Evolutionary conservation across 805 yeast species (phyloP).

Genomic region (Candida silvatica): DNA sequence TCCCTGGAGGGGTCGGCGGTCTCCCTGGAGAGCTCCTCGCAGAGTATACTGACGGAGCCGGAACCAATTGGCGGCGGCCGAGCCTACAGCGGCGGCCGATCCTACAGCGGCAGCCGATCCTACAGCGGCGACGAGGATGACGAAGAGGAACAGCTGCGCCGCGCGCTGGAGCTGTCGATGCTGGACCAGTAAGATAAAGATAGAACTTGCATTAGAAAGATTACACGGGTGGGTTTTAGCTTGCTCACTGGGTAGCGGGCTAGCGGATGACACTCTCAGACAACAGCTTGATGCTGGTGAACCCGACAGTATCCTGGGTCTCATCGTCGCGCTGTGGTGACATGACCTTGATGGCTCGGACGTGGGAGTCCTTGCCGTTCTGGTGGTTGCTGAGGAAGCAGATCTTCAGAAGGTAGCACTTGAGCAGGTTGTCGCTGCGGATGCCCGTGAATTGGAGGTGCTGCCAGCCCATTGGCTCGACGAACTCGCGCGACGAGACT

Average conservation of each 20-base stretch:
- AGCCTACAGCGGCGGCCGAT: no score
- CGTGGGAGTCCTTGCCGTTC: conserved; percentile 92
- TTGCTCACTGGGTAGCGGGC: no score
- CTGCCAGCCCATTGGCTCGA: conserved; percentile 74
- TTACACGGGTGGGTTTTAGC: no score
- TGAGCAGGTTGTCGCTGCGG: conserved; percentile 46
- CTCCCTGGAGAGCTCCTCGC: no score
- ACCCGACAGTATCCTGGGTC: conserved; percentile 21
- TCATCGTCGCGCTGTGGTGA: conserved; percentile 26
- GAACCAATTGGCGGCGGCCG: no score
- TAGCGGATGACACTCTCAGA: conserved; percentile 25
- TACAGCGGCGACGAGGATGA: no score
- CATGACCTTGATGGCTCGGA: conserved; percentile 64
- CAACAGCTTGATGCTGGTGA: conserved; percentile 23
- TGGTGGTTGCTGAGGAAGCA: conserved; percentile 75
- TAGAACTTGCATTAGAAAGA: no score
- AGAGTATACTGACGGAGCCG: no score
- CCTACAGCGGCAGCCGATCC: no score
- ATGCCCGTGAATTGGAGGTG: conserved; percentile 50
- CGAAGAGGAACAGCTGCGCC: no score
- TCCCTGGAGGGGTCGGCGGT: no score
- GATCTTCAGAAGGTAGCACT: conserved; percentile 58
- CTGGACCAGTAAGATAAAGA: no score
- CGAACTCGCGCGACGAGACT: conserved; percentile 49
- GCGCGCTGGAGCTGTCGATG: neutral